These are phyloP conservation scores for Dryas alaskensis DNA, from an alignment of 306 rosid genomes.

Conservation along the genomic window DNA sequence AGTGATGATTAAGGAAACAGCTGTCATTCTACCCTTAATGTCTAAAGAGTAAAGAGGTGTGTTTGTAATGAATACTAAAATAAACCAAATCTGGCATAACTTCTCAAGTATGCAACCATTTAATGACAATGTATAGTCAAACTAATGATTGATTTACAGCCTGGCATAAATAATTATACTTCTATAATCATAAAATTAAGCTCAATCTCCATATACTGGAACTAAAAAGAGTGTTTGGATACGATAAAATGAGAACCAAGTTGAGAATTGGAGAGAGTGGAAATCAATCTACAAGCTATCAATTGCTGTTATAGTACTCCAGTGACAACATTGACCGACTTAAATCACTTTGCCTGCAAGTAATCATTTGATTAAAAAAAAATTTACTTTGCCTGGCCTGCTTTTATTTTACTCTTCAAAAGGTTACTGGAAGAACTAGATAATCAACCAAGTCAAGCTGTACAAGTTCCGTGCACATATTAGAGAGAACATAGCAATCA, in stretches of 20 bases:
- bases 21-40: constrained; percentile 6
- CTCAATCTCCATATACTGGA: neutral
- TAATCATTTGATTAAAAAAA: constrained; percentile 1
- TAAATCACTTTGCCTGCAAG: neutral
- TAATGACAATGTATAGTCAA: constrained; percentile 6
- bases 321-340: neutral
- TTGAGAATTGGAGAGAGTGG: neutral
- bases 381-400: neutral
- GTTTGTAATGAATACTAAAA: constrained; percentile 1
- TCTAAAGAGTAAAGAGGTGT: neutral
- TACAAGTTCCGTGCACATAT: neutral
- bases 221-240: neutral
- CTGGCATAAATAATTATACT: constrained; percentile 1
- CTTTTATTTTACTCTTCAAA: neutral
- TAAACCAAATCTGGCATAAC: neutral
- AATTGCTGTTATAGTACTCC: neutral
- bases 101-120: constrained; percentile 18
- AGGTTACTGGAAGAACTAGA: neutral
- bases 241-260: neutral
- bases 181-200: neutral
- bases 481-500: neutral
- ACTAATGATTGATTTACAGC: constrained; percentile 12
- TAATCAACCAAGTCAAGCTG: neutral
- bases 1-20: constrained; percentile 20
- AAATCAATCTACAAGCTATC: neutral